These are phyloP conservation scores for Pseudognaphalium luteoalbum DNA, from an alignment of 129 eudicot species.

Conservation along the genomic window DNA sequence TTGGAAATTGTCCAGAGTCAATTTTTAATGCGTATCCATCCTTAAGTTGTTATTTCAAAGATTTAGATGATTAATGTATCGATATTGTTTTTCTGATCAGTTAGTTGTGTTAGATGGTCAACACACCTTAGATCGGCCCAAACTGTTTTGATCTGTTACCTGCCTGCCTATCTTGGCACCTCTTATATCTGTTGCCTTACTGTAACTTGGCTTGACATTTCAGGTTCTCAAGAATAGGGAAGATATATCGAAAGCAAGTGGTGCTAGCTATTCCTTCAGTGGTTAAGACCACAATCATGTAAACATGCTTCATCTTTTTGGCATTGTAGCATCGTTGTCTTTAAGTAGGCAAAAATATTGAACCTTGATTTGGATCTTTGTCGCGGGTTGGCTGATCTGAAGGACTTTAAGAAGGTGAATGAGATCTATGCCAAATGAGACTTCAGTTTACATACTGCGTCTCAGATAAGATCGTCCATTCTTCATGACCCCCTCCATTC, in stretches of 20 bases:
- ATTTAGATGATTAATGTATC: too few relatives aligned
- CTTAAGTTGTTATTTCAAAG: background rate
- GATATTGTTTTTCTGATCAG: background rate
- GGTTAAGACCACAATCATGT: constrained; percentile 93
- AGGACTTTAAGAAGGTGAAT: too few relatives aligned
- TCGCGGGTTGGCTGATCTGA: too few relatives aligned
- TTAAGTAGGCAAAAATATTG: background rate
- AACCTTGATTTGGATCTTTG: too few relatives aligned
- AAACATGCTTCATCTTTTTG: constrained; percentile 19
- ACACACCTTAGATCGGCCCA: background rate
- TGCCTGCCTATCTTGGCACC: background rate
- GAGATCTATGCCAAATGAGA: too few relatives aligned
- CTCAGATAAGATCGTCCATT: too few relatives aligned
- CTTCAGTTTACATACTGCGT: too few relatives aligned
- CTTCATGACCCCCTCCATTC: too few relatives aligned
- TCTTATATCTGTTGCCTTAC: background rate
- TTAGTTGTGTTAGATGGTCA: background rate
- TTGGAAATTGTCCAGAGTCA: background rate
- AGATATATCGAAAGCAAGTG: constrained; percentile 89
- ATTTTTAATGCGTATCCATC: background rate
- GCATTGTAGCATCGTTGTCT: background rate
- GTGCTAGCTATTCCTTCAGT: constrained; percentile 83
- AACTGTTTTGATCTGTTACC: background rate
- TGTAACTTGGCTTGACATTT: constrained; percentile 19
- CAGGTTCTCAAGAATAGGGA: constrained; percentile 96